Evolutionary conservation across 306 rosid species (phyloP).

Genomic region (Castanea mollissima): DNA sequence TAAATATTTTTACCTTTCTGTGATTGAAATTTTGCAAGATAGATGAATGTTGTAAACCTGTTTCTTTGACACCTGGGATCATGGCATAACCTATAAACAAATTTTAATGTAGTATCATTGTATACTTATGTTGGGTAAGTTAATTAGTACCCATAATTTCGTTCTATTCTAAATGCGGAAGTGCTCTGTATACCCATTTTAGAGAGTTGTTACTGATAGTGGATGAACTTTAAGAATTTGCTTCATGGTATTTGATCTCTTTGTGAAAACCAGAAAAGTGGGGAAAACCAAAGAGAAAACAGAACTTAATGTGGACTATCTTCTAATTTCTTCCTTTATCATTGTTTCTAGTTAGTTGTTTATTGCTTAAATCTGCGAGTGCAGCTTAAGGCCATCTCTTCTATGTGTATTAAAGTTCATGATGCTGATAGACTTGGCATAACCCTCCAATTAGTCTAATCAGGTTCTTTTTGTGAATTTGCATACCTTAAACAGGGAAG

Average conservation of each 20-base stretch:
- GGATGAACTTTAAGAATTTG: not conserved
- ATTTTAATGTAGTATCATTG: too few species aligned
- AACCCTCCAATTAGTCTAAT: not conserved
- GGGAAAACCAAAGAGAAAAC: too few species aligned
- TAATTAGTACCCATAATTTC: too few species aligned
- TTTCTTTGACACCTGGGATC: too few species aligned
- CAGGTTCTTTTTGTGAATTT: constrained; percentile 1
- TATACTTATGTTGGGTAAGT: too few species aligned
- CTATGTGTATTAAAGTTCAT: not conserved
- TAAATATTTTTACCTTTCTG: not conserved
- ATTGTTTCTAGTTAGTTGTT: not conserved
- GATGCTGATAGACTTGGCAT: not conserved
- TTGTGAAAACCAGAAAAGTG: too few species aligned
- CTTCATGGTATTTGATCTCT: too few species aligned
- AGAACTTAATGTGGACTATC: too few species aligned
- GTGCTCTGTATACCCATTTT: not conserved
- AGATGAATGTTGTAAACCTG: too few species aligned
- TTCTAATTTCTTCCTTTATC: not conserved
- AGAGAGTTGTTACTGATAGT: too few species aligned
- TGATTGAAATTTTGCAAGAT: not conserved
- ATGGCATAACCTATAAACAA: too few species aligned
- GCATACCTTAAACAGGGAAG: constrained; percentile 28
- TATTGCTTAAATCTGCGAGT: not conserved
- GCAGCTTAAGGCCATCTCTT: not conserved
- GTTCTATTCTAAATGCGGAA: not conserved